A percentile compares a stretch with the other conserved stretches of the same genome.
Evolutionary conservation across 768 basidiomycete genomes (phyloP).

Genomic region (Pisolithus orientalis): DNA sequence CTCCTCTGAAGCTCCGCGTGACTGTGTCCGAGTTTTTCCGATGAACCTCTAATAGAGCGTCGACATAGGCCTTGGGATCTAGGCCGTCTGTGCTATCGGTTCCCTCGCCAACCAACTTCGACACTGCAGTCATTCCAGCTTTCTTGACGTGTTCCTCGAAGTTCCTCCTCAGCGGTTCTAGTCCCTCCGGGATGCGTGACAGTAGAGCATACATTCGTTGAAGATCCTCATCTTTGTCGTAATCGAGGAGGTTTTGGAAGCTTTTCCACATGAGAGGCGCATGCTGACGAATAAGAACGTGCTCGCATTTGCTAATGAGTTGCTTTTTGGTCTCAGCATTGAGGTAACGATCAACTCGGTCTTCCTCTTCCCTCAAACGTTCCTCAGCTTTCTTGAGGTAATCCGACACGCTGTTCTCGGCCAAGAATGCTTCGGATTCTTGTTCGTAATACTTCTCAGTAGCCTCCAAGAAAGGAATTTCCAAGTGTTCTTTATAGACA

Average conservation of each 20-base stretch:
- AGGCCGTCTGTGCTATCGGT: conserved; percentile 49
- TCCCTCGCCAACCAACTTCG: conserved; percentile 57
- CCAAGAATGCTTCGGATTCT: conserved; percentile 87
- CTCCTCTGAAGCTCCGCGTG: conserved; percentile 81
- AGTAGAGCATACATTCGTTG: conserved; percentile 94
- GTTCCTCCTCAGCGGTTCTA: conserved; percentile 84
- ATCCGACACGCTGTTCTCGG: conserved; percentile 84
- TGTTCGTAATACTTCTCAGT: conserved; percentile 90
- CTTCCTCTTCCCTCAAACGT: conserved; percentile 88
- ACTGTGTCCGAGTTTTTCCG: conserved; percentile 89
- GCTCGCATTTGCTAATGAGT: conserved; percentile 79
- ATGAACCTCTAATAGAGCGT: conserved; percentile 87
- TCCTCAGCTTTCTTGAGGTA: conserved; percentile 95
- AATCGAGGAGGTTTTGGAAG: conserved; percentile 86
- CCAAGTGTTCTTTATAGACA: conserved; percentile 89
- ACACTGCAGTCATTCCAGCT: conserved; percentile 76
- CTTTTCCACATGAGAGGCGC: conserved; percentile 84
- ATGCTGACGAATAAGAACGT: conserved; percentile 86
- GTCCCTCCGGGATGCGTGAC: conserved; percentile 81
- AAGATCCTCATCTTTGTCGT: conserved; percentile 90
- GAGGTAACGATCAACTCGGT: conserved; percentile 90
- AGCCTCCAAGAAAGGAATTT: conserved; percentile 78
- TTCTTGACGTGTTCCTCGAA: conserved; percentile 96
- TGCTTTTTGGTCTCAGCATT: conserved; percentile 84
- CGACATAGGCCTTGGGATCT: conserved; percentile 93